Evolutionary conservation across 208 protist species (phyloP).

Genomic region (Trypanosoma brucei): DNA sequence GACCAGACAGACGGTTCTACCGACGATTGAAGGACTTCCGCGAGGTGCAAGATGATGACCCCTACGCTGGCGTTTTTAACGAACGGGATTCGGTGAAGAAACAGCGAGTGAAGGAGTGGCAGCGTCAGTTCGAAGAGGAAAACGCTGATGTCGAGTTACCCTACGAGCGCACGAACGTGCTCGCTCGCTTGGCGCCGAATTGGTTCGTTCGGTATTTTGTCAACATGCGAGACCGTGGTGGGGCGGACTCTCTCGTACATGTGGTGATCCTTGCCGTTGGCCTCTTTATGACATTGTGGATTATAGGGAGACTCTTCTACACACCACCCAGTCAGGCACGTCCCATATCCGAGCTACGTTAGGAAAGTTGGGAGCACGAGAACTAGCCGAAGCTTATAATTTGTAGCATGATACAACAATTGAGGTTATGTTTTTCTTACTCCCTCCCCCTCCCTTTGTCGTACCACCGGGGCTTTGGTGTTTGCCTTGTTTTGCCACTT

Average conservation of each 20-base stretch:
- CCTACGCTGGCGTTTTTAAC: slow-evolving; percentile 65
- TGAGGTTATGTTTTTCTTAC: too few relatives aligned
- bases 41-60: slow-evolving; percentile 71
- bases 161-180: slow-evolving; percentile 76
- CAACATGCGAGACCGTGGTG: slow-evolving; percentile 68
- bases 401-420: too few relatives aligned
- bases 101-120: slow-evolving; percentile 74
- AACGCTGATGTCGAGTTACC: slow-evolving; percentile 75
- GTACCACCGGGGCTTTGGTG: too few relatives aligned
- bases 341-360: slow-evolving; percentile 64
- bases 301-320: slow-evolving; percentile 71
- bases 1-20: slow-evolving; percentile 68
- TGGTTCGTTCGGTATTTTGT: slow-evolving; percentile 86
- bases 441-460: too few relatives aligned
- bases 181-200: slow-evolving; percentile 70
- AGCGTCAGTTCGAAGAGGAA: slow-evolving; percentile 85
- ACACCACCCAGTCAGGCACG: slow-evolving; percentile 54
- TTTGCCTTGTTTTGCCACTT: too few relatives aligned
- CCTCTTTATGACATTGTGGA: slow-evolving; percentile 24
- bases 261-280: slow-evolving; percentile 28
- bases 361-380: not conserved
- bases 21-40: slow-evolving; percentile 52
- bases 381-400: too few relatives aligned
- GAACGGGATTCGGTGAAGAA: slow-evolving; percentile 45
- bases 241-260: slow-evolving; percentile 43